Evolutionary conservation across 805 yeast genomes (phyloP).

Genomic region (Ogataea allantospora): DNA sequence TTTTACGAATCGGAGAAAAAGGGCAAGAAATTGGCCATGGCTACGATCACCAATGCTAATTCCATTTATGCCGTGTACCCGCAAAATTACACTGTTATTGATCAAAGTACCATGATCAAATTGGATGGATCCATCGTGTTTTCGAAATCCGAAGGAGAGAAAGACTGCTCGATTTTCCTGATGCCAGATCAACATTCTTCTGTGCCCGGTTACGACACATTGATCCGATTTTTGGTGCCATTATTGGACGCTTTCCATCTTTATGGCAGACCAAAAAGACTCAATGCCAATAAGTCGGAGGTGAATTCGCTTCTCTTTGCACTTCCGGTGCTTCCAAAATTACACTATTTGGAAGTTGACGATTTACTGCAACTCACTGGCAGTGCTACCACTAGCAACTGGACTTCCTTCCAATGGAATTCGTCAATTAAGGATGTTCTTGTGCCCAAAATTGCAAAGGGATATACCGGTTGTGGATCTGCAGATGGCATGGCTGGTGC

Average conservation of each 20-base stretch:
- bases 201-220: slow-evolving; percentile 80
- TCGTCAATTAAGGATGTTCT: slow-evolving; percentile 52
- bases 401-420: slow-evolving; percentile 66
- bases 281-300: slow-evolving; percentile 72
- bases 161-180: slow-evolving; percentile 63
- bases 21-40: slow-evolving; percentile 72
- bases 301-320: slow-evolving; percentile 69
- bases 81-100: slow-evolving; percentile 74
- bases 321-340: slow-evolving; percentile 76
- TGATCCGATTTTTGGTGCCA: slow-evolving; percentile 76
- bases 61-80: slow-evolving; percentile 92
- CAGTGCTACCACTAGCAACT: slow-evolving; percentile 35
- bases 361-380: slow-evolving; percentile 49
- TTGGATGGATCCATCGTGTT: slow-evolving; percentile 78
- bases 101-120: slow-evolving; percentile 84
- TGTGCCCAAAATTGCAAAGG: slow-evolving; percentile 50
- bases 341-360: slow-evolving; percentile 65
- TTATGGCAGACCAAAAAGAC: slow-evolving; percentile 77
- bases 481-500: slow-evolving; percentile 62
- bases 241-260: slow-evolving; percentile 71
- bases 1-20: slow-evolving; percentile 82
- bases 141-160: slow-evolving; percentile 47
- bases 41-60: slow-evolving; percentile 65
- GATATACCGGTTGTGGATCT: slow-evolving; percentile 80
- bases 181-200: slow-evolving; percentile 87